These are phyloP conservation scores for Fraxinus baroniana DNA, from an alignment of 305 asterid species.

Conservation along the genomic window DNA sequence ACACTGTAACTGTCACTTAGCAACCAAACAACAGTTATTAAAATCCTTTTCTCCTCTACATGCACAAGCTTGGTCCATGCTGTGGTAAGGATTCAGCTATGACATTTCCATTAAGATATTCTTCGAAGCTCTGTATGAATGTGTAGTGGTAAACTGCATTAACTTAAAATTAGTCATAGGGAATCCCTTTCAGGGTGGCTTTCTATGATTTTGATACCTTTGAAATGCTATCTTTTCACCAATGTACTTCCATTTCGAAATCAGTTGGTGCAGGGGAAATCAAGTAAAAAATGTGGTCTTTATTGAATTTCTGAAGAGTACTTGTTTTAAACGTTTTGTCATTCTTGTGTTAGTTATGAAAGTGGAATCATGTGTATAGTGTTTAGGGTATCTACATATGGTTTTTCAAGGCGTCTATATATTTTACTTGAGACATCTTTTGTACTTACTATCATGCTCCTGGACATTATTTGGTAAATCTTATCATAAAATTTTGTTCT, in stretches of 20 bases:
- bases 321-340: not conserved
- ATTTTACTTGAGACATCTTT: not conserved
- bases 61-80: not conserved
- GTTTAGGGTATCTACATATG: not conserved
- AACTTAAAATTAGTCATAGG: not conserved
- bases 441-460: not conserved
- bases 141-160: not conserved
- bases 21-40: not conserved
- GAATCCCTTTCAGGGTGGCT: not conserved
- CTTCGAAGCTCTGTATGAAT: not conserved
- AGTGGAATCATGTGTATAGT: not conserved
- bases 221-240: not conserved
- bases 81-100: not conserved
- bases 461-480: not conserved
- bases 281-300: not conserved
- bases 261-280: not conserved
- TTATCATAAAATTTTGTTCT: not conserved
- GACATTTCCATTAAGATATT: not conserved
- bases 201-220: not conserved
- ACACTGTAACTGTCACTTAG: not conserved
- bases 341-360: not conserved
- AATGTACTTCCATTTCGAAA: not conserved
- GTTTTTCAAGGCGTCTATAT: not conserved
- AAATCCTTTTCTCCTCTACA: not conserved
- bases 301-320: not conserved